Conservation (phyloP, 495 filamentous ascomycete genomes). For the Daldinia bambusicola region DNA sequence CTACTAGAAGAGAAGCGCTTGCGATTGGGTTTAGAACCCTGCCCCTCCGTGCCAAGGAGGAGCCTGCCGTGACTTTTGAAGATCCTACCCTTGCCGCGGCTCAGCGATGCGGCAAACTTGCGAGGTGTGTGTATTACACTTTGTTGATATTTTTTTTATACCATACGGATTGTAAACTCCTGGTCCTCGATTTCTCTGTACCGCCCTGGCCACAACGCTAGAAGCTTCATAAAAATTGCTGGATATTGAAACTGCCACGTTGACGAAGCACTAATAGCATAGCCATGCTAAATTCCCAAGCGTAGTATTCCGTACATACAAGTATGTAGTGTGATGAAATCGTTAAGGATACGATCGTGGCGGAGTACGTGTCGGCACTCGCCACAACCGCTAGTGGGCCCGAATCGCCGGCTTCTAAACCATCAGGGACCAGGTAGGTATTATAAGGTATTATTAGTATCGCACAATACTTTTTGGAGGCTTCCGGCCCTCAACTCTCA, state of each 20-base stretch:
- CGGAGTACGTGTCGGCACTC: conserved; percentile 44
- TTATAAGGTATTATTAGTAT: too few relatives aligned
- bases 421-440: too few relatives aligned
- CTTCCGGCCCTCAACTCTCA: conserved; percentile 21
- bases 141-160: conserved; percentile 4
- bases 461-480: conserved; percentile 12
- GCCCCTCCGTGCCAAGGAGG: conserved; percentile 41
- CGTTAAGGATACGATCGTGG: conserved; percentile 44
- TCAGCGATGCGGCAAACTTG: conserved; percentile 13
- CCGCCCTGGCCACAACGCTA: conserved; percentile 14
- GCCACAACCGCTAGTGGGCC: conserved; percentile 39
- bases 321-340: too few relatives aligned
- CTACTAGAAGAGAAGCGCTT: conserved; percentile 47
- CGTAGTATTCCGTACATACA: too few relatives aligned
- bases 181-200: conserved; percentile 15
- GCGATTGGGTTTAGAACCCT: conserved; percentile 50
- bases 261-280: conserved; percentile 34
- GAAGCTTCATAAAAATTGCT: conserved; percentile 13
- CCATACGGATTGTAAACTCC: conserved; percentile 14
- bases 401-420: conserved; percentile 25
- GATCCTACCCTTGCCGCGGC: conserved; percentile 27
- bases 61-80: conserved; percentile 44
- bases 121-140: background rate
- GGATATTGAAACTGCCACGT: conserved; percentile 46
- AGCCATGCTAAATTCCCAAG: conserved; percentile 27